Base-by-base conservation (phyloP, 2,329 filamentous ascomycete species). In the Monosporascus sp. region DNA sequence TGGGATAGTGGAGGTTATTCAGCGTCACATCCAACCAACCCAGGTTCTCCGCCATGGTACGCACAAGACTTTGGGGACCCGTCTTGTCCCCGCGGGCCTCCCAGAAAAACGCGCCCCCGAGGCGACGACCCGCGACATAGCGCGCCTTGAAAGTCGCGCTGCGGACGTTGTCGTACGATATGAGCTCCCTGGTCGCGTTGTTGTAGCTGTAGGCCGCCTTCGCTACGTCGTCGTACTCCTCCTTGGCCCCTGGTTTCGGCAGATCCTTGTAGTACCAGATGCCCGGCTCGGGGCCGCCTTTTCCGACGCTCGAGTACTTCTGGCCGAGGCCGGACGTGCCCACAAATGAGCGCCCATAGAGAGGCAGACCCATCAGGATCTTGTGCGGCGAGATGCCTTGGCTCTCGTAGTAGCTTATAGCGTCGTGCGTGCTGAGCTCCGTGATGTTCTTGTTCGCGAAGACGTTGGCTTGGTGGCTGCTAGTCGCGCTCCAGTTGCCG, bases 91-190 rank as follows among this genome's bases (percentile, higher is more conserved):
- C 85, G 59, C 83, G 87, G 8, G 83, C 86, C 70, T 95, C 90
- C 90, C 90, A 96, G 80, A 88, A 95, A 76, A 94, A 89, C 0
- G 82, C 85, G 14, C 90, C 90, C 1, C 87, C 90, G 1, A 95
- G 78, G 0, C 80, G 74, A 51, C 76, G 75, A 20, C 73, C 63
- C 60, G 75, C 73, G 59, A 94, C 77, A 64, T 86, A 94, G 7
- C 74, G 66, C 1, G 80, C 80, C 74, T 94, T 95, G 58, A 73
- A 65, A 26, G 66, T 67, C 1, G 81, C 82, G 57, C 85, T 83
- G 31, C 72, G 67, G 0, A 82, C 74, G 4, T 80, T 87, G 61
- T 88, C 85, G 63, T 90, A 94, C 26, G 82, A 83, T 48, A 96
- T 75, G 72, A 94, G 82, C 63, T 84, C 83, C 49, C 76, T 74